These are phyloP conservation scores for Fagus sylvatica DNA, from an alignment of 306 rosid species.

Conservation along the genomic window DNA sequence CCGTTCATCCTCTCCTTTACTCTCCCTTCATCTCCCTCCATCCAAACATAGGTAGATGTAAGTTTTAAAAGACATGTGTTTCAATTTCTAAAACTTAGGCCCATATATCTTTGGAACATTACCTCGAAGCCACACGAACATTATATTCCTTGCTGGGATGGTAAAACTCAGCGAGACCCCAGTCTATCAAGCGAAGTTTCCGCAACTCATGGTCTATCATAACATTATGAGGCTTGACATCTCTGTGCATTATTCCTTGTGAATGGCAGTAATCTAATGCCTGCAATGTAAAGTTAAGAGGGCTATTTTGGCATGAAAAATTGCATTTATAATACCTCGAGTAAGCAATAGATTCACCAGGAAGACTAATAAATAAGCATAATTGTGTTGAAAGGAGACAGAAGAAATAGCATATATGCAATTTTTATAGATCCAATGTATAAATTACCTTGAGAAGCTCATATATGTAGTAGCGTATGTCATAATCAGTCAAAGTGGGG, in stretches of 20 bases:
- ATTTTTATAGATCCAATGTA: constrained; percentile 21
- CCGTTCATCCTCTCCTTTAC: no score
- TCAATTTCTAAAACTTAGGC: neutral
- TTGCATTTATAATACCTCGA: constrained; percentile 7
- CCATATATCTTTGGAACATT: constrained; percentile 1
- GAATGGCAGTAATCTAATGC: constrained; percentile 93
- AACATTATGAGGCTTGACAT: constrained; percentile 90
- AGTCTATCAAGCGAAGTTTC: constrained; percentile 87
- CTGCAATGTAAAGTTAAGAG: constrained; percentile 39
- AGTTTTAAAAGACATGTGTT: neutral
- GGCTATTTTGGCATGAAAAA: constrained; percentile 23
- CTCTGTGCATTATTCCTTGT: constrained; percentile 92
- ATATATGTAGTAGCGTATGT: constrained; percentile 89
- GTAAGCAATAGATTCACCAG: neutral
- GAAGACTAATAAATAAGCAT: neutral
- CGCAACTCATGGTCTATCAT: constrained; percentile 91
- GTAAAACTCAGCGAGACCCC: constrained; percentile 94
- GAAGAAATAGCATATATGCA: neutral
- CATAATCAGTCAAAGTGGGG: constrained; percentile 84
- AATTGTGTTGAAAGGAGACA: constrained; percentile 13
- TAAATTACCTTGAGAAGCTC: constrained; percentile 85
- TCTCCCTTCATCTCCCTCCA: no score
- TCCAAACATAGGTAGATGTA: neutral
- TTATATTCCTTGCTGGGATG: constrained; percentile 91
- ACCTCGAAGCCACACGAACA: constrained; percentile 93